Conservation (phyloP, 192 early-diverging fungal genomes). For the Gigaspora rosea region DNA sequence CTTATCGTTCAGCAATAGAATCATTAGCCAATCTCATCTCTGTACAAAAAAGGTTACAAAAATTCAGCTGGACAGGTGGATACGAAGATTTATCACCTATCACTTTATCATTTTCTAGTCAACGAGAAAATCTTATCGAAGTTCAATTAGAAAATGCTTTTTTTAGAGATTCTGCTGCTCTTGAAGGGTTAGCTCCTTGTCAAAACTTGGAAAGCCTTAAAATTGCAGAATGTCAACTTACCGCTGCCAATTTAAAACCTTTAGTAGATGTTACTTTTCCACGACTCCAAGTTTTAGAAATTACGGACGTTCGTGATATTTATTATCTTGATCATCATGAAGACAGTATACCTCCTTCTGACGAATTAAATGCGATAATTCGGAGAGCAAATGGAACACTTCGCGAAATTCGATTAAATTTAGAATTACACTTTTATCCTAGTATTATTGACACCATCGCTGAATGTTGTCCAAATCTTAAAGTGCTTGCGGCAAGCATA, state of each 20-base stretch:
- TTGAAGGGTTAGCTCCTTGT: slow-evolving; percentile 10
- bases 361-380: neutral
- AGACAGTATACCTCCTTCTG: neutral
- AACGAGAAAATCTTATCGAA: neutral
- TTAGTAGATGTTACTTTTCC: neutral
- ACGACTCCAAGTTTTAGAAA: neutral
- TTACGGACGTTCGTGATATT: neutral
- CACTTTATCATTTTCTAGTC: neutral
- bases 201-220: neutral
- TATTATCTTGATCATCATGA: slow-evolving; percentile 10
- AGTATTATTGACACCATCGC: neutral
- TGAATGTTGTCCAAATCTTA: slow-evolving; percentile 8
- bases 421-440: slow-evolving; percentile 27
- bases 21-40: neutral
- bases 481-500: neutral
- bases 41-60: neutral
- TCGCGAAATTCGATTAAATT: slow-evolving; percentile 12
- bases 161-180: neutral
- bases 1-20: neutral
- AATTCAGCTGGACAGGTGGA: neutral
- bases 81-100: neutral
- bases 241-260: neutral
- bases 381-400: neutral
- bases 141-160: neutral
- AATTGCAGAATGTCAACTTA: neutral